Evolutionary conservation across 352 stramenopile genomes (phyloP).

Genomic region (Globisporangium parvum): DNA sequence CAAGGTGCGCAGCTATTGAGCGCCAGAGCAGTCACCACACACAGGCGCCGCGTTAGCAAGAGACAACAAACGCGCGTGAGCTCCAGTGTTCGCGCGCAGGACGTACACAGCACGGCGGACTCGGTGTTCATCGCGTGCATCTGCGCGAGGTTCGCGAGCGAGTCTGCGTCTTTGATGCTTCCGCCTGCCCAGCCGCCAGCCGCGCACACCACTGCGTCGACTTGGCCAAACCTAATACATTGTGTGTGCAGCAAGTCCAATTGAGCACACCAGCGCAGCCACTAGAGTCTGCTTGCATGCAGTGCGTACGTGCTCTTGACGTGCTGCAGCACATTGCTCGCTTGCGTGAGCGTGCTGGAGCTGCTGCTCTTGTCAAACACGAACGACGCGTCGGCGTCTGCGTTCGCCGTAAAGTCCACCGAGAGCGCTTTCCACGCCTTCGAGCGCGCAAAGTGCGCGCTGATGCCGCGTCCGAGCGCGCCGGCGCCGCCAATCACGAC

Average conservation of each 20-base stretch:
- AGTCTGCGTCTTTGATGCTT: conserved; percentile 57
- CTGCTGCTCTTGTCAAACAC: conserved; percentile 29
- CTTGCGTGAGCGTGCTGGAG: conserved; percentile 43
- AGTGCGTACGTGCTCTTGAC: conserved; percentile 33
- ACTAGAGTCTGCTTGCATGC: too few species aligned
- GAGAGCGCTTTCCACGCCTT: conserved; percentile 61
- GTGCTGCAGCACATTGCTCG: conserved; percentile 40
- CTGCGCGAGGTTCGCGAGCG: conserved; percentile 53
- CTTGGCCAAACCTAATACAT: conserved; percentile 29
- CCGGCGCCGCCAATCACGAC: conserved; percentile 73
- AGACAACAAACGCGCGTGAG: too few species aligned
- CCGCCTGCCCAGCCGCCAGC: conserved; percentile 77
- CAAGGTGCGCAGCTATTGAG: conserved; percentile 66
- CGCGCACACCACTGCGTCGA: conserved; percentile 76
- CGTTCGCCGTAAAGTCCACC: conserved; percentile 60
- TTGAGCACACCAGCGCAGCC: too few species aligned
- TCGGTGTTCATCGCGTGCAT: conserved; percentile 82
- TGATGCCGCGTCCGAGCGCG: conserved; percentile 64
- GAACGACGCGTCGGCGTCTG: conserved; percentile 40
- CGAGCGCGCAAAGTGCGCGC: conserved; percentile 47
- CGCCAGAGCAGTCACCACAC: background rate
- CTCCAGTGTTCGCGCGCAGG: background rate
- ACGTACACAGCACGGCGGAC: conserved; percentile 62
- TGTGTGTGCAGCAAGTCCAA: background rate
- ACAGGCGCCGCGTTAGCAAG: conserved; percentile 3